Evolutionary conservation across 2,329 filamentous ascomycete genomes (phyloP), one percentile per base, ranked within the genome.

Genomic region (Ophiognomonia clavigignenti-juglandacearum): DNA sequence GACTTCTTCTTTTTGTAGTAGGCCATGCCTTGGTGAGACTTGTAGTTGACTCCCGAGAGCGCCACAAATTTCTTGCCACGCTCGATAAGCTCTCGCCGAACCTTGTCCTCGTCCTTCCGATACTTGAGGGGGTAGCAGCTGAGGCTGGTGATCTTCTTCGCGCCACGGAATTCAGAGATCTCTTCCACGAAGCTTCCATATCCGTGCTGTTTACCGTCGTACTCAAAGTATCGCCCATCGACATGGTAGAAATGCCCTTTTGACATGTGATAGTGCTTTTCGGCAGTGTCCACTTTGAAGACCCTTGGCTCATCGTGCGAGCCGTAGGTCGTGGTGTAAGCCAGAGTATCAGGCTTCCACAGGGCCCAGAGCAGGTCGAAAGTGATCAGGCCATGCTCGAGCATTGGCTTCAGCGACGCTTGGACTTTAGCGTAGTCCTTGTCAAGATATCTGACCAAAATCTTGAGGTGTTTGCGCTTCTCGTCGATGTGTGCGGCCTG

Each of bases 331-430:
- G 81, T 79, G 0, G 85, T 81, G 61, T 85, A 92, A 1, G 82
- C 85, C 18, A 95, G 78, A 0, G 87, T 89, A 57, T 89, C 87
- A 0, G 90, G 90, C 59, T 93, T 95, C 77, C 86, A 95, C 4
- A 96, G 68, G 0, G 89, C 88, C 90, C 90, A 95, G 1, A 95
- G 71, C 3, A 95, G 75, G 48, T 96, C 88, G 56, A 91, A 96
- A 0, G 88, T 95, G 61, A 95, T 95, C 37, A 89, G 82, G 8
- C 88, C 88, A 26, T 84, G 86, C 53, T 89, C 79, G 2, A 95
- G 72, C 67, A 96, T 80, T 0, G 88, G 86, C 55, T 90, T 85
- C 0, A 96, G 74, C 2, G 84, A 75, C 31, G 89, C 88, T 61
- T 92, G 91, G 27, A 77, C 82, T 16, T 86, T 76, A 1, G 82